A percentile compares a stretch with the other conserved stretches of the same genome.
Conservation (phyloP, 352 stramenopile species). For the Phytophthora pseudosyringae region DNA sequence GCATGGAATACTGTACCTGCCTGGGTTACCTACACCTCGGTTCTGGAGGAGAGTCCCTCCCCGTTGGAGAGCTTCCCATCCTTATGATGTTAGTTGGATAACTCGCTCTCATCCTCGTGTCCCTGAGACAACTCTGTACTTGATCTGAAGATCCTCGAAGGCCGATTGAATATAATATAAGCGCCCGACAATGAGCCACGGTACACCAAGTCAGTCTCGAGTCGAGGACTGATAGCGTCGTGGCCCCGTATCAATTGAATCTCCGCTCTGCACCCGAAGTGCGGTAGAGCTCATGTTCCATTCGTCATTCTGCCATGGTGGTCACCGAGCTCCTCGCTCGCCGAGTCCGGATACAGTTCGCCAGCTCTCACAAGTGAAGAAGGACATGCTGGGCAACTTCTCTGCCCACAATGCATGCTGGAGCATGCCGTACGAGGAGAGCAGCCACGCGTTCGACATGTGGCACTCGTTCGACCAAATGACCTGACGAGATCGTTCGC, state of each 20-base stretch:
- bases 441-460: slow-evolving; percentile 48
- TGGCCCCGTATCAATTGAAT: not conserved
- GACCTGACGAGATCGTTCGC: no score
- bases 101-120: slow-evolving; percentile 65
- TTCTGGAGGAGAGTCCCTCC: slow-evolving; percentile 10
- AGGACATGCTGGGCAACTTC: slow-evolving; percentile 58
- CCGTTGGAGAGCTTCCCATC: slow-evolving; percentile 61
- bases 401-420: slow-evolving; percentile 55
- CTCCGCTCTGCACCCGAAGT: not conserved
- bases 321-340: slow-evolving; percentile 19
- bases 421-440: slow-evolving; percentile 54
- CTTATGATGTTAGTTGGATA: slow-evolving; percentile 79
- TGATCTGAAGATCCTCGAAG: slow-evolving; percentile 82
- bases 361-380: slow-evolving; percentile 39
- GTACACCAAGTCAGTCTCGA: slow-evolving; percentile 3
- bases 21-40: not conserved
- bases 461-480: slow-evolving; percentile 58
- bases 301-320: no score
- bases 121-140: slow-evolving; percentile 61
- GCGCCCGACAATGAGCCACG: slow-evolving; percentile 68
- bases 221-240: no score
- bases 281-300: not conserved
- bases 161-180: slow-evolving; percentile 50
- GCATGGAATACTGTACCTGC: not conserved
- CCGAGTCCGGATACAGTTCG: slow-evolving; percentile 48